Percentiles rank a stretch among this genome's conserved stretches.
These are phyloP conservation scores for Lepraria neglecta DNA, from an alignment of 495 filamentous ascomycete species.

Conservation along the genomic window DNA sequence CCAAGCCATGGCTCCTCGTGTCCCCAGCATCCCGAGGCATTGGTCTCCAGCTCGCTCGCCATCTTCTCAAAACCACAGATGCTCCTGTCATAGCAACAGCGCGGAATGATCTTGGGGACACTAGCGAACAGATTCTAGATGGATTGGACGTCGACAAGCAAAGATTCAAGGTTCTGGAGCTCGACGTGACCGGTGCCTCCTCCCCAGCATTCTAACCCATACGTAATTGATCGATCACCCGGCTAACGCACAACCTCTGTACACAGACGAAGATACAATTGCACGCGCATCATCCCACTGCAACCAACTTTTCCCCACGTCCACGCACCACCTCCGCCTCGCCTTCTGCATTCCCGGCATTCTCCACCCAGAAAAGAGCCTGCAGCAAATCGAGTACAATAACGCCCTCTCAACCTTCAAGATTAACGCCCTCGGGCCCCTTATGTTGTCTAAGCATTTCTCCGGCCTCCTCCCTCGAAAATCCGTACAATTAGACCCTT, in stretches of 20 bases:
- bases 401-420: constrained; percentile 55
- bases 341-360: constrained; percentile 66
- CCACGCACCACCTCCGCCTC: constrained; percentile 48
- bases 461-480: constrained; percentile 55
- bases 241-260: too few relatives aligned
- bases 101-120: constrained; percentile 47
- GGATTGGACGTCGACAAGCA: constrained; percentile 42
- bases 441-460: constrained; percentile 73
- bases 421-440: constrained; percentile 65
- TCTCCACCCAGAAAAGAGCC: constrained; percentile 68
- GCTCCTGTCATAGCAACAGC: constrained; percentile 69
- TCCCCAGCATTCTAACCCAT: not conserved
- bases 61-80: constrained; percentile 57
- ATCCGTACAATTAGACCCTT: constrained; percentile 27
- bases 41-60: constrained; percentile 62
- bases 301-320: constrained; percentile 27
- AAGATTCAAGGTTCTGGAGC: constrained; percentile 48
- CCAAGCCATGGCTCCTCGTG: constrained; percentile 41
- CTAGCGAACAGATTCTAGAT: constrained; percentile 49
- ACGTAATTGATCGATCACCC: not conserved
- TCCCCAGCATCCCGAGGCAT: constrained; percentile 70
- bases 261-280: constrained; percentile 36
- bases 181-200: constrained; percentile 53
- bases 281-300: constrained; percentile 33
- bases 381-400: constrained; percentile 51